These are phyloP conservation scores for Verruconis gallopava DNA, from an alignment of 2,329 filamentous ascomycete genomes.

Conservation along the genomic window DNA sequence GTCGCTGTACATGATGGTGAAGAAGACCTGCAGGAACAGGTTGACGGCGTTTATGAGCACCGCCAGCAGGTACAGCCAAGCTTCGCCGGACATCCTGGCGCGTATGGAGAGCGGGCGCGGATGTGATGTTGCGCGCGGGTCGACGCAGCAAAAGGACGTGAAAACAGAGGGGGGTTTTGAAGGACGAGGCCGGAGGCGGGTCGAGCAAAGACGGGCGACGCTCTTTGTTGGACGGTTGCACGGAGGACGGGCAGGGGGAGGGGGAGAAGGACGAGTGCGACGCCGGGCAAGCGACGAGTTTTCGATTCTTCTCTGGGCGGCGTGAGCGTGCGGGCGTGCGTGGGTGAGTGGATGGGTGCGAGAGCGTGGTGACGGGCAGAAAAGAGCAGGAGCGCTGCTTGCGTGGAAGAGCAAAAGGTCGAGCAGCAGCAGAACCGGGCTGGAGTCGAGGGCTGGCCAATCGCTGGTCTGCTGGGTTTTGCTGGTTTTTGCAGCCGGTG, in stretches of 20 bases:
- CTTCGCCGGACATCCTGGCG: conserved; percentile 81
- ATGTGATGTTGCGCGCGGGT: neutral
- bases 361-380: neutral
- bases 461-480: too few relatives aligned
- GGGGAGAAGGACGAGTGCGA: neutral
- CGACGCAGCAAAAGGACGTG: neutral
- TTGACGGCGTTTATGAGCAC: conserved; percentile 99
- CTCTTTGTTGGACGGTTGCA: neutral
- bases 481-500: too few relatives aligned
- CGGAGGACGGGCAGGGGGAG: neutral
- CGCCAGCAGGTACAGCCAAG: conserved; percentile 94
- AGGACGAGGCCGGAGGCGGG: neutral
- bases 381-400: too few relatives aligned
- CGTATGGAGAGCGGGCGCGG: neutral
- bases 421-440: too few relatives aligned
- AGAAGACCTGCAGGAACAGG: conserved; percentile 98
- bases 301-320: neutral
- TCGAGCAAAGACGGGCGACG: too few relatives aligned
- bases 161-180: neutral
- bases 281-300: neutral
- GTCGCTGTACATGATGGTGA: conserved; percentile 99
- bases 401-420: too few relatives aligned
- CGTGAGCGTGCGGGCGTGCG: conserved; percentile 1
- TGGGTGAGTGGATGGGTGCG: neutral
- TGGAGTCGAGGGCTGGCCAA: too few relatives aligned